Evolutionary conservation across 129 eudicot species (phyloP).

Genomic region (Apium graveolens): DNA sequence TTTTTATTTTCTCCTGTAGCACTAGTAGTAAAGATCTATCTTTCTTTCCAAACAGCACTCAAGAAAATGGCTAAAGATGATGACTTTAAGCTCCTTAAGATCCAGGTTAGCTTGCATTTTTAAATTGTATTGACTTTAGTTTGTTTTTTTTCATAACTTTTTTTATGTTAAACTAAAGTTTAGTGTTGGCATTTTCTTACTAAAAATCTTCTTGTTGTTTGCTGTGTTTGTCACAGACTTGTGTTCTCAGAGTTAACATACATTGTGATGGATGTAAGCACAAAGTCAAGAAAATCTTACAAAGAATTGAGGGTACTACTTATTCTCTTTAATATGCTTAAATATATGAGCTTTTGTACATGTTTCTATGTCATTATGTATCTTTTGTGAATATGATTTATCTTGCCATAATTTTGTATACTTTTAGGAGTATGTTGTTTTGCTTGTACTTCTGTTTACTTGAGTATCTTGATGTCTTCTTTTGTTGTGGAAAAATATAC

Average conservation of each 20-base stretch:
- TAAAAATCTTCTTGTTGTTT: slow-evolving; percentile 6
- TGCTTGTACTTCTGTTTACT: neutral
- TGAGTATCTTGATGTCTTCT: neutral
- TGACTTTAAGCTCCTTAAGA: slow-evolving; percentile 92
- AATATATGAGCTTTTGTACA: neutral
- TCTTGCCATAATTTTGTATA: neutral
- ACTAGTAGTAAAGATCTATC: slow-evolving; percentile 10
- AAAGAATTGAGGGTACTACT: slow-evolving; percentile 26
- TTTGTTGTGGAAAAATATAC: neutral
- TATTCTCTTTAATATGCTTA: neutral
- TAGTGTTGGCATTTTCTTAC: slow-evolving; percentile 7
- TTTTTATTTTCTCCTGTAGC: neutral
- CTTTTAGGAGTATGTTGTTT: neutral
- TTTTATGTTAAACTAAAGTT: slow-evolving; percentile 3
- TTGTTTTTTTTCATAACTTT: neutral
- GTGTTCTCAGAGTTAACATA: slow-evolving; percentile 41
- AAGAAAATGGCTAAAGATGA: slow-evolving; percentile 81
- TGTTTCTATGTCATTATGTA: neutral
- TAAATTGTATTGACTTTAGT: neutral
- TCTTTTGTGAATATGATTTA: neutral
- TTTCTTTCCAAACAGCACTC: slow-evolving; percentile 26
- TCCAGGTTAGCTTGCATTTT: slow-evolving; percentile 49
- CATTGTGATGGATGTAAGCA: slow-evolving; percentile 47
- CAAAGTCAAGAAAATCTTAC: slow-evolving; percentile 45
- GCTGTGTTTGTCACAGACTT: slow-evolving; percentile 26